Evolutionary conservation across 1,284 basidiomycete species (phyloP).

Genomic region (Sparassis latifolia): DNA sequence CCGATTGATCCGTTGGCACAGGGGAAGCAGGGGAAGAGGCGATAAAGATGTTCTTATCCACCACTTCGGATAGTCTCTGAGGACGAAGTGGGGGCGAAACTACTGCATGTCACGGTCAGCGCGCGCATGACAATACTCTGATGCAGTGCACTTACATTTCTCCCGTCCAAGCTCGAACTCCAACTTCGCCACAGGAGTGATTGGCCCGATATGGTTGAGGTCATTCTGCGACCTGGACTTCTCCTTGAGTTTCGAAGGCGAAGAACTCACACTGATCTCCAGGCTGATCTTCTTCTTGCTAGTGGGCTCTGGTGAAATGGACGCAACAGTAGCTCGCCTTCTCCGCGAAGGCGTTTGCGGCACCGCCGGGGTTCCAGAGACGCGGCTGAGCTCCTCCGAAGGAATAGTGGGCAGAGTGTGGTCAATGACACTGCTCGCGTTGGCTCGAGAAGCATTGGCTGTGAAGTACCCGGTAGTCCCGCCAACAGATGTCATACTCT

Average conservation of each 20-base stretch:
- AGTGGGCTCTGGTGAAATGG: constrained; percentile 44
- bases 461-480: background rate
- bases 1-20: background rate
- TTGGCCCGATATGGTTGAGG: constrained; percentile 45
- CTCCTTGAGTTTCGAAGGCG: constrained; percentile 58
- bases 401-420: constrained; percentile 23
- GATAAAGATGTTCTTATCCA: constrained; percentile 64
- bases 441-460: background rate
- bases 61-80: constrained; percentile 50
- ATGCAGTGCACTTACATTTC: constrained; percentile 36
- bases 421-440: constrained; percentile 11
- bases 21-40: constrained; percentile 20
- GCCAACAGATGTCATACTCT: constrained; percentile 10
- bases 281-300: constrained; percentile 18
- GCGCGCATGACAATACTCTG: background rate
- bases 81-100: constrained; percentile 32
- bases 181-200: constrained; percentile 54
- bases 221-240: constrained; percentile 62
- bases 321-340: constrained; percentile 62
- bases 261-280: constrained; percentile 31
- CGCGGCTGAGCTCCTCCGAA: constrained; percentile 18
- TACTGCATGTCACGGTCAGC: background rate
- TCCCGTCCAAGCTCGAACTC: constrained; percentile 47
- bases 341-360: constrained; percentile 29
- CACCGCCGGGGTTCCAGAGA: constrained; percentile 8